phyloP scores from a whole-genome alignment of 2,329 filamentous ascomycete genomes.

The Nigrospora osmanthi region DNA sequence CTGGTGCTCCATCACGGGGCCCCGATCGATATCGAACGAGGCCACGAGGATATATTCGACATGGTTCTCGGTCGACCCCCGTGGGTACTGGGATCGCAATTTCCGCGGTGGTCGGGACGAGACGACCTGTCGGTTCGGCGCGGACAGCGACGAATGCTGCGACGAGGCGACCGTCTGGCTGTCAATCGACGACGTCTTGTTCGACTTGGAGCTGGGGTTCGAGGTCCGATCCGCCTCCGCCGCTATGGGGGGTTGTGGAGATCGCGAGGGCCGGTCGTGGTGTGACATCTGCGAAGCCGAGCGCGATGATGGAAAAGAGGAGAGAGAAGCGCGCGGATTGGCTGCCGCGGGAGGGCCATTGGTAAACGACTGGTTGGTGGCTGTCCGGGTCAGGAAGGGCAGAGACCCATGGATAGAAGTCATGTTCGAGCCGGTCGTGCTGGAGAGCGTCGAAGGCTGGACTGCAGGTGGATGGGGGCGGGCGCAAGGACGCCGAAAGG shows the following conservation, averaged over 20 bases:
- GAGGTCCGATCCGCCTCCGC: conserved; percentile 46
- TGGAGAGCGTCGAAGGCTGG: too few relatives aligned
- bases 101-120: conserved; percentile 44
- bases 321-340: conserved; percentile 49
- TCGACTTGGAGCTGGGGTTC: conserved; percentile 49
- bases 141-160: conserved; percentile 53
- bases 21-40: conserved; percentile 93
- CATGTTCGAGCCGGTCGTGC: conserved; percentile 16
- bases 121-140: conserved; percentile 40
- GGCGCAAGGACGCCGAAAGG: too few relatives aligned
- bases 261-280: conserved; percentile 43
- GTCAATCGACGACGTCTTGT: conserved; percentile 43
- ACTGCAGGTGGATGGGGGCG: too few relatives aligned
- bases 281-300: conserved; percentile 51
- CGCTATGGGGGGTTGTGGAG: conserved; percentile 43
- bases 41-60: conserved; percentile 98
- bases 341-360: conserved; percentile 10
- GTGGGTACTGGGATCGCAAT: conserved; percentile 67
- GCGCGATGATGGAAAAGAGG: conserved; percentile 53
- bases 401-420: conserved; percentile 30
- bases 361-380: conserved; percentile 26
- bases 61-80: conserved; percentile 76
- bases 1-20: conserved; percentile 97
- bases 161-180: conserved; percentile 45
- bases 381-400: conserved; percentile 33